These are phyloP conservation scores for Metschnikowia gruessii DNA, from an alignment of 805 yeast species.

Conservation along the genomic window DNA sequence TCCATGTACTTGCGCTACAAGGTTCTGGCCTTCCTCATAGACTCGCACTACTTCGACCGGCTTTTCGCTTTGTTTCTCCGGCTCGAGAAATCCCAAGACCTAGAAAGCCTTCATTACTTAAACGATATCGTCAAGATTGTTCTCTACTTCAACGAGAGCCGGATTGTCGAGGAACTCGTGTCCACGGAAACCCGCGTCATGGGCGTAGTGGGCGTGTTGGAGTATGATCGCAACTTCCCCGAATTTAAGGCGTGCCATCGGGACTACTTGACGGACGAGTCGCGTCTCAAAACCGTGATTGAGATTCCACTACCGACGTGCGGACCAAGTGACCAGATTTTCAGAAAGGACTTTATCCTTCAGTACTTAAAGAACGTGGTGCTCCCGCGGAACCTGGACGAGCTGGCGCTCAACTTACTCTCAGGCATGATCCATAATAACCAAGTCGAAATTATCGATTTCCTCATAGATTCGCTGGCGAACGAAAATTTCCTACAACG, in stretches of 20 bases:
- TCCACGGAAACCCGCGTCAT: conserved; percentile 30
- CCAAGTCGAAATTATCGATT: conserved; percentile 64
- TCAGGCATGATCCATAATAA: conserved; percentile 64
- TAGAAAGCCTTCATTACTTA: conserved; percentile 59
- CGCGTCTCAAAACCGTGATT: conserved; percentile 64
- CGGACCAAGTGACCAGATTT: conserved; percentile 46
- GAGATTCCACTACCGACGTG: conserved; percentile 47
- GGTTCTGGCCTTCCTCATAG: conserved; percentile 54
- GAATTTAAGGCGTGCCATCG: conserved; percentile 76
- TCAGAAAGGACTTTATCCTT: conserved; percentile 71
- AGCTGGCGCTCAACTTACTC: conserved; percentile 65
- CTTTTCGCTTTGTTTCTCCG: conserved; percentile 51
- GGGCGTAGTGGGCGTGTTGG: conserved; percentile 76
- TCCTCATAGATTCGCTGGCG: conserved; percentile 46
- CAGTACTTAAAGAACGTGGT: conserved; percentile 87
- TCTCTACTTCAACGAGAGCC: conserved; percentile 64
- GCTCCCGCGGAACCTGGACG: conserved; percentile 78
- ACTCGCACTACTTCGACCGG: conserved; percentile 49
- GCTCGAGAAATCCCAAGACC: conserved; percentile 52
- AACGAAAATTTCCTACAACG: conserved; percentile 47
- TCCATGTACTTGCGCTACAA: conserved; percentile 62
- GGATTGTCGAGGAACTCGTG: conserved; percentile 34
- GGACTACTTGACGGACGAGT: conserved; percentile 53
- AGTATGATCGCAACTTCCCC: conserved; percentile 86
- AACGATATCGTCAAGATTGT: conserved; percentile 73